A percentile compares a stretch with the other conserved stretches of the same genome.
phyloP scores from a whole-genome alignment of 768 basidiomycete genomes.

The Crassisporium funariophilum region DNA sequence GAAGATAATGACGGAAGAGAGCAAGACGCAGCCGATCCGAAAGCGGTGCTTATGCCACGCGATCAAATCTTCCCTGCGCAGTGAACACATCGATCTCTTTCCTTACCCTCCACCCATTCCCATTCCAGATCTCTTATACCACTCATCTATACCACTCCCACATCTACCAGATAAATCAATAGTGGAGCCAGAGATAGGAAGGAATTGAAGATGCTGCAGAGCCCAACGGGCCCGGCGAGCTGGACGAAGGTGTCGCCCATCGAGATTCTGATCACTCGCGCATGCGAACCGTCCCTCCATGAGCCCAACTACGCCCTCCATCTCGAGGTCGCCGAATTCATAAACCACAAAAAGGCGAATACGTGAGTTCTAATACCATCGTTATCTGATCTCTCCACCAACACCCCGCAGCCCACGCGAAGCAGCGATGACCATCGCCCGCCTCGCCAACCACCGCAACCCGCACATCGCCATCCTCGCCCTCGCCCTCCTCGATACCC shows the following conservation, averaged over 20 bases:
- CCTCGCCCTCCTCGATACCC: constrained; percentile 83
- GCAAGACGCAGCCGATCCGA: too few species aligned
- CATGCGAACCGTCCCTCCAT: constrained; percentile 82
- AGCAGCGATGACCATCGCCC: constrained; percentile 82
- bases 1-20: too few species aligned
- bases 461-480: constrained; percentile 89
- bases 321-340: constrained; percentile 90
- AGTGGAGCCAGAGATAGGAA: too few species aligned
- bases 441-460: constrained; percentile 87
- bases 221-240: constrained; percentile 43
- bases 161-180: too few species aligned
- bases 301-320: constrained; percentile 93
- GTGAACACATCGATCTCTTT: too few species aligned
- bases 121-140: too few species aligned
- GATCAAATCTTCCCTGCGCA: too few species aligned
- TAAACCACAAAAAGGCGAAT: constrained; percentile 96
- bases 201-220: constrained; percentile 64
- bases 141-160: too few species aligned
- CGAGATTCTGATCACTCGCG: constrained; percentile 74
- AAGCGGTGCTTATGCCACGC: too few species aligned
- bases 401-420: constrained; percentile 91
- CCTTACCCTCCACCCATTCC: too few species aligned
- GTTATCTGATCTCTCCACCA: too few species aligned
- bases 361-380: too few species aligned
- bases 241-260: constrained; percentile 64